A percentile compares a stretch with the other conserved stretches of the same genome.
Conservation (phyloP, 1,284 basidiomycete genomes). For the Phellinidium pouzarii region DNA sequence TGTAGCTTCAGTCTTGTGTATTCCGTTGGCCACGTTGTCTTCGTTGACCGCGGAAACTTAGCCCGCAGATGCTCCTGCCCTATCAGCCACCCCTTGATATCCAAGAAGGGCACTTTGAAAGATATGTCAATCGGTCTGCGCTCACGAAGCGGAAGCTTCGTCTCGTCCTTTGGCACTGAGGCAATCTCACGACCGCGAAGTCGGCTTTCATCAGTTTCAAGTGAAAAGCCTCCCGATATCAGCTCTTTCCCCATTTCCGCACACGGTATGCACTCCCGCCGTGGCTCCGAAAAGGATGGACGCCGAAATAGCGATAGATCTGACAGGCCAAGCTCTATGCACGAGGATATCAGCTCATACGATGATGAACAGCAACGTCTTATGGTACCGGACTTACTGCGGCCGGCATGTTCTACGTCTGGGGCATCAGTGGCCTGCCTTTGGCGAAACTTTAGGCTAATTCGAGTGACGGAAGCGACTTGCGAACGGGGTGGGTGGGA, state of each 20-base stretch:
- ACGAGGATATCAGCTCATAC: slow-evolving; percentile 31
- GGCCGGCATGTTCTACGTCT: background rate
- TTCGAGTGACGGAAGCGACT: slow-evolving; percentile 47
- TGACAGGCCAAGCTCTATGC: slow-evolving; percentile 28
- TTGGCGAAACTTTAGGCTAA: slow-evolving; percentile 51
- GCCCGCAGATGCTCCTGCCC: slow-evolving; percentile 61
- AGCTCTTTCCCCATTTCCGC: slow-evolving; percentile 67
- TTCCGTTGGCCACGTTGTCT: slow-evolving; percentile 52
- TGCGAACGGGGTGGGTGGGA: slow-evolving; percentile 76
- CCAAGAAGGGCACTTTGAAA: slow-evolving; percentile 34
- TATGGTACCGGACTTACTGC: background rate
- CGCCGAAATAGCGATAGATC: slow-evolving; percentile 43
- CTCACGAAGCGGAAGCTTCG: slow-evolving; percentile 54
- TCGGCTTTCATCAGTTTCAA: slow-evolving; percentile 34
- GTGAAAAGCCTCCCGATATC: slow-evolving; percentile 36
- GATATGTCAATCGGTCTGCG: slow-evolving; percentile 41
- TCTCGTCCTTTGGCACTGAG: slow-evolving; percentile 37
- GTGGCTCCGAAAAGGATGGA: slow-evolving; percentile 59
- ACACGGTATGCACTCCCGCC: slow-evolving; percentile 67
- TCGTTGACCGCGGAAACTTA: slow-evolving; percentile 54
- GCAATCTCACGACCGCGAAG: slow-evolving; percentile 42
- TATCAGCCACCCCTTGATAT: slow-evolving; percentile 34
- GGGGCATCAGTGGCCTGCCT: slow-evolving; percentile 20
- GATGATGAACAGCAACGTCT: slow-evolving; percentile 5
- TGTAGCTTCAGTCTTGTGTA: slow-evolving; percentile 59